These are phyloP conservation scores for Penicillium sp. DNA, from an alignment of 2,329 filamentous ascomycete species.

Conservation along the genomic window DNA sequence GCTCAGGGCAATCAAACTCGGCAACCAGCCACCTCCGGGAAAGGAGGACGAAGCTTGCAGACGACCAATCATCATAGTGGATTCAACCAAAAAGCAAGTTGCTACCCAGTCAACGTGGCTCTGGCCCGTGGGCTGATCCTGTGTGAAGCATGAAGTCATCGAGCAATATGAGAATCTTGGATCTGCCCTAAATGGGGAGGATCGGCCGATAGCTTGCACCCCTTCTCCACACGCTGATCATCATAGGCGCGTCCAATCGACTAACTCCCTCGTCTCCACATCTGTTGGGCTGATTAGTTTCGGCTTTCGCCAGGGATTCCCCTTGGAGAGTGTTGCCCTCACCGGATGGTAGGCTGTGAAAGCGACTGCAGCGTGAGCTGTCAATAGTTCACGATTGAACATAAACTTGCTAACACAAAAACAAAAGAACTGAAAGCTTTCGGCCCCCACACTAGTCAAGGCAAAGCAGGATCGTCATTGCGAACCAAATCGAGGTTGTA, in stretches of 20 bases:
- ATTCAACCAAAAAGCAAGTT: slow-evolving; percentile 4
- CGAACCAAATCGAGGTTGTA: neutral
- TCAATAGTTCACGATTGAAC: neutral
- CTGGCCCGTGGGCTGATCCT: slow-evolving; percentile 6
- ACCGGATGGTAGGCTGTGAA: neutral
- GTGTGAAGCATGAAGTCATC: slow-evolving; percentile 21
- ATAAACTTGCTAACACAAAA: too few species aligned
- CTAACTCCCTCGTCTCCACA: neutral
- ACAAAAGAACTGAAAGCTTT: neutral
- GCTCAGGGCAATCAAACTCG: slow-evolving; percentile 11
- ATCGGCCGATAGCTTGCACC: slow-evolving; percentile 15
- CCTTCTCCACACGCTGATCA: slow-evolving; percentile 4
- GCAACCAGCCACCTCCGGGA: slow-evolving; percentile 6
- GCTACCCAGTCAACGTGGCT: slow-evolving; percentile 29
- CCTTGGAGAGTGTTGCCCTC: neutral
- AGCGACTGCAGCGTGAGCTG: neutral
- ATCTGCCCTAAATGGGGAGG: slow-evolving; percentile 15
- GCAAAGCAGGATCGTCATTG: neutral
- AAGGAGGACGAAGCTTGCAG: neutral
- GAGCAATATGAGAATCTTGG: slow-evolving; percentile 9
- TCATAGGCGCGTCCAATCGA: slow-evolving; percentile 20
- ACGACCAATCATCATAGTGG: slow-evolving; percentile 10
- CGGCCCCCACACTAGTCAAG: neutral
- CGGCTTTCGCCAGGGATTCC: neutral
- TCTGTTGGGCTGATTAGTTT: neutral